Conservation (phyloP, 176 grass and related monocot species). For the Stipa capillata region DNA sequence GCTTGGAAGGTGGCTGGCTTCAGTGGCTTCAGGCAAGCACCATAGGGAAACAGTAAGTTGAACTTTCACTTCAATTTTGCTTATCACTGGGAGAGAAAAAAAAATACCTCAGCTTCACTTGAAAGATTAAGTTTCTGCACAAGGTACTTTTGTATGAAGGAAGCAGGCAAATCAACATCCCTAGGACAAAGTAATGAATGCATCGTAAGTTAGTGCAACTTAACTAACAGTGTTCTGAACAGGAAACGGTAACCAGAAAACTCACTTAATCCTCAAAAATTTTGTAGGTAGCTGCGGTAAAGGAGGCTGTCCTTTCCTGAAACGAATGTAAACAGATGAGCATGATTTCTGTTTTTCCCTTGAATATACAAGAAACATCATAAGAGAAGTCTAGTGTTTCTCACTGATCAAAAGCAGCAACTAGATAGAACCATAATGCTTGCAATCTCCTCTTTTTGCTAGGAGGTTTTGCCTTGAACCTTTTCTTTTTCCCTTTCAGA, state of each 20-base stretch:
- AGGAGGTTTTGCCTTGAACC: constrained; percentile 13
- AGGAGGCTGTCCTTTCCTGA: constrained; percentile 55
- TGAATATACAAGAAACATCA: neutral
- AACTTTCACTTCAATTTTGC: neutral
- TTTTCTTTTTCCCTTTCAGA: constrained; percentile 28
- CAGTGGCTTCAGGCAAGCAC: too few relatives aligned
- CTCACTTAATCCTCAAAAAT: constrained; percentile 76
- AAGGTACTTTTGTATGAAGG: constrained; percentile 54
- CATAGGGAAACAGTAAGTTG: neutral
- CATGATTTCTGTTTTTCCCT: constrained; percentile 4
- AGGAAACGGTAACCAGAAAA: neutral
- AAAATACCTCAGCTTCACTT: constrained; percentile 44
- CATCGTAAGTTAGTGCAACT: neutral
- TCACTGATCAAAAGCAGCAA: constrained; percentile 68
- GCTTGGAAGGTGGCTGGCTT: neutral
- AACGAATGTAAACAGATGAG: constrained; percentile 21
- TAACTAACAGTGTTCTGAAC: neutral
- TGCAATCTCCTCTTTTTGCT: constrained; percentile 41
- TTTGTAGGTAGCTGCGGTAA: constrained; percentile 50
- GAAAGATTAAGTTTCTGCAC: constrained; percentile 47
- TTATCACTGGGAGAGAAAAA: neutral
- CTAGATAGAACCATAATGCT: constrained; percentile 60
- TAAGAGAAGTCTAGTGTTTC: constrained; percentile 17
- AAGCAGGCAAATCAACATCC: constrained; percentile 54
- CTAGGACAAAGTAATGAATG: constrained; percentile 11